Evolutionary conservation across 169 alveolate species (phyloP).

Genomic region (Neospora caninum): DNA sequence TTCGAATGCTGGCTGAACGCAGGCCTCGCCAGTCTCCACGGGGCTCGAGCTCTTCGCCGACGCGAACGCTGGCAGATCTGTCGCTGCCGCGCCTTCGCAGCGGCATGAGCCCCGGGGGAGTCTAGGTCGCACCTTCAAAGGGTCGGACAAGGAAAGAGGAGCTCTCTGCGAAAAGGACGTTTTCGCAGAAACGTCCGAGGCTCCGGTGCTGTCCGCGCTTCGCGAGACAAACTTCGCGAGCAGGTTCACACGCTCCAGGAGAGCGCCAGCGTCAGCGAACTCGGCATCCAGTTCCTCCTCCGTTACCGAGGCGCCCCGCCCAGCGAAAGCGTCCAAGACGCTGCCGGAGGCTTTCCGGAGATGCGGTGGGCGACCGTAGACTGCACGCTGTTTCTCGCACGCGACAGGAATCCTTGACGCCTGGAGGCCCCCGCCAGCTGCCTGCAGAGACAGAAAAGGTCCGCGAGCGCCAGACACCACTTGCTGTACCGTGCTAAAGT

Average conservation of each 20-base stretch:
- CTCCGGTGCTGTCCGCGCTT: background rate
- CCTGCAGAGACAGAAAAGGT: background rate
- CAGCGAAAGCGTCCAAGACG: background rate
- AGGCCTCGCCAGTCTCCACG: background rate
- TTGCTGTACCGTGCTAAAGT: slow-evolving; percentile 31
- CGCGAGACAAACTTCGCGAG: background rate
- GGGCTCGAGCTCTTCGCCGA: background rate
- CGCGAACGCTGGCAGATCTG: no score
- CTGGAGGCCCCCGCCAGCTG: background rate
- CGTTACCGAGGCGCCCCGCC: background rate
- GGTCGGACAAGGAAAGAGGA: no score
- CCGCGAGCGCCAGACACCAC: background rate
- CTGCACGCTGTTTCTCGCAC: slow-evolving; percentile 10
- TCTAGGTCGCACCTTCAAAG: no score
- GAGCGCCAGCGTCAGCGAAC: background rate
- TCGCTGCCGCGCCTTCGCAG: no score
- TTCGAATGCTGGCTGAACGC: background rate
- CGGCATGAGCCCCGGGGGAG: no score
- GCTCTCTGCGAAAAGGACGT: background rate
- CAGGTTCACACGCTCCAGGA: background rate
- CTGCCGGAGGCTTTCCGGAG: background rate
- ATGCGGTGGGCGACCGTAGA: slow-evolving; percentile 24
- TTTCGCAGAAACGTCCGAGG: background rate
- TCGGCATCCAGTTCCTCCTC: background rate
- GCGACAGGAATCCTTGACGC: background rate